These are phyloP conservation scores for Lotmaria passim DNA, from an alignment of 208 protist species.

Conservation along the genomic window DNA sequence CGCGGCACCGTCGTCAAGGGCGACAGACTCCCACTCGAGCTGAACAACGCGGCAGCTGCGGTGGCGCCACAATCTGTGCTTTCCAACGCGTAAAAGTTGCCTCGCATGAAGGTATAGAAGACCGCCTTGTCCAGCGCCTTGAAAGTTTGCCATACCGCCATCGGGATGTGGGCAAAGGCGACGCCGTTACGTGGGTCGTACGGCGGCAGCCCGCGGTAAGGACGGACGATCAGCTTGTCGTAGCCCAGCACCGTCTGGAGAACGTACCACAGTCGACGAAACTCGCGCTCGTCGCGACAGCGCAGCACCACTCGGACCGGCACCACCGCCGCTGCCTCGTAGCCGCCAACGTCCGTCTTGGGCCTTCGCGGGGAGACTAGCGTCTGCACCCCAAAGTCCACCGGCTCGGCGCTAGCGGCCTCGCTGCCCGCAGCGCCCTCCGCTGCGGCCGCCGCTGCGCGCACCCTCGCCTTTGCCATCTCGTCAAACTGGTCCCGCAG, in stretches of 20 bases:
- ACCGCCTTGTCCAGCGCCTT: conserved; percentile 57
- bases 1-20: background rate
- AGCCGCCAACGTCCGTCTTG: background rate
- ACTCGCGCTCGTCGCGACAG: conserved; percentile 51
- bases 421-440: background rate
- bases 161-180: conserved; percentile 58
- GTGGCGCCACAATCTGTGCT: background rate
- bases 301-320: conserved; percentile 39
- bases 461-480: conserved; percentile 17
- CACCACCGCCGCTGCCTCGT: background rate
- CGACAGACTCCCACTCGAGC: background rate
- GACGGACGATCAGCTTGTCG: conserved; percentile 51
- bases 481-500: conserved; percentile 62
- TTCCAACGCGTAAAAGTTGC: conserved; percentile 38
- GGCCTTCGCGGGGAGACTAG: conserved; percentile 11
- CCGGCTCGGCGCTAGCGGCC: background rate
- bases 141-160: conserved; percentile 54
- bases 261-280: conserved; percentile 57
- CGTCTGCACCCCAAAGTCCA: conserved; percentile 15
- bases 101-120: conserved; percentile 56
- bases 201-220: conserved; percentile 56
- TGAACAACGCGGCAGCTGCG: no score
- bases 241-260: conserved; percentile 57
- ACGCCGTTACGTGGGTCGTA: conserved; percentile 72
- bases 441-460: conserved; percentile 10